A percentile compares a stretch with the other conserved stretches of the same genome.
These are phyloP conservation scores for Russula lepida DNA, from an alignment of 768 basidiomycete genomes.

Conservation along the genomic window DNA sequence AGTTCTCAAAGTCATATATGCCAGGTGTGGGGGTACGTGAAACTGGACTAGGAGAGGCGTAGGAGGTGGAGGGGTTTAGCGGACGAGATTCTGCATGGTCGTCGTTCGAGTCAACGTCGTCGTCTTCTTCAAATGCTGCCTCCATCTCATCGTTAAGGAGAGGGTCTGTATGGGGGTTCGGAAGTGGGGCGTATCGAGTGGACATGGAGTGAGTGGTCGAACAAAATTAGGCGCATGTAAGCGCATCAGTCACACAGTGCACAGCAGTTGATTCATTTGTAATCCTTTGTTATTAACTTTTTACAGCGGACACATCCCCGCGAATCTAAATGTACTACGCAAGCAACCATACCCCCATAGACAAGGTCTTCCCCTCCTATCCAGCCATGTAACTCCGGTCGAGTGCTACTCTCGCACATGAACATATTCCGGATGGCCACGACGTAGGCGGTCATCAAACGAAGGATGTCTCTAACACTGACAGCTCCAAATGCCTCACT, in stretches of 20 bases:
- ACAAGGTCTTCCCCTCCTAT: conserved; percentile 4
- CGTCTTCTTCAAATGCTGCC: conserved; percentile 77
- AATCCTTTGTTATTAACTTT: not conserved
- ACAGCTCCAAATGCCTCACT: not conserved
- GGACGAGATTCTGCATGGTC: conserved; percentile 44
- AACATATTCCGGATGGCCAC: not conserved
- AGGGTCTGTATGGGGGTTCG: conserved; percentile 45
- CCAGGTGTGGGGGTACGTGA: conserved; percentile 25
- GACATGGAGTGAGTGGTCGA: conserved; percentile 29
- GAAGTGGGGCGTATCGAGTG: conserved; percentile 61
- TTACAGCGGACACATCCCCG: not conserved
- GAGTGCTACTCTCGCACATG: not conserved
- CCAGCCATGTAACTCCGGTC: not conserved
- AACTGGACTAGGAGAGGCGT: conserved; percentile 18
- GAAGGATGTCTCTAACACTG: not conserved
- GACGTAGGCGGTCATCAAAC: conserved; percentile 13
- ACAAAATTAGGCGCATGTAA: not conserved
- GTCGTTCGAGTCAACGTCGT: conserved; percentile 52
- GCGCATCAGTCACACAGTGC: too few species aligned
- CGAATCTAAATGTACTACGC: not conserved
- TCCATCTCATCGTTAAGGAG: conserved; percentile 60
- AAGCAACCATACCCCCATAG: not conserved
- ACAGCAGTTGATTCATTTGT: not conserved
- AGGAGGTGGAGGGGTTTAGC: conserved; percentile 33
- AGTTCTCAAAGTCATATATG: conserved; percentile 71